Percentiles rank a stretch among this genome's conserved stretches.
Evolutionary conservation across 176 grass and related monocot species (phyloP).

Genomic region (Tillandsia leiboldiana): DNA sequence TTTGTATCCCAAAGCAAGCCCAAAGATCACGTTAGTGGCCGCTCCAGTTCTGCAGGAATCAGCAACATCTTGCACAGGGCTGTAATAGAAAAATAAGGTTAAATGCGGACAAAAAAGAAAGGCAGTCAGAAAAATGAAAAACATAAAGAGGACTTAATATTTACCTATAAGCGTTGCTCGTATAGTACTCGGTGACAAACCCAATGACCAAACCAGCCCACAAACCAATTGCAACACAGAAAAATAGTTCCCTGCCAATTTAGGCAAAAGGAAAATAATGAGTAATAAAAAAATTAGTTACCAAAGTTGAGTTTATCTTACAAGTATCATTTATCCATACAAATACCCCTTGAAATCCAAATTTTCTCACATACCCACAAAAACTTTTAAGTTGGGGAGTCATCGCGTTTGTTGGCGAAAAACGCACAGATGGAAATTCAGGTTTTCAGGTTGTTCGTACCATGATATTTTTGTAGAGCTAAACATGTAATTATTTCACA

Average conservation of each 20-base stretch:
- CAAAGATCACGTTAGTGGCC: no score
- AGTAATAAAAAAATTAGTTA: background rate
- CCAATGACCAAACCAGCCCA: constrained; percentile 86
- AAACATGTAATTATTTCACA: no score
- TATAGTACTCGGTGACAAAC: constrained; percentile 90
- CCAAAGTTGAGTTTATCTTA: background rate
- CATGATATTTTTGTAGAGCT: no score
- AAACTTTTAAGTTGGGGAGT: no score
- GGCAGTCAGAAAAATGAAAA: constrained; percentile 11
- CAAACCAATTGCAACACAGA: constrained; percentile 85
- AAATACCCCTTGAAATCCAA: no score
- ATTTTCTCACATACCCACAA: no score
- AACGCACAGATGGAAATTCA: no score
- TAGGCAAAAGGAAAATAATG: background rate
- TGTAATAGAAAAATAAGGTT: background rate
- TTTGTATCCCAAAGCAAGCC: no score
- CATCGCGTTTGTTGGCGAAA: no score
- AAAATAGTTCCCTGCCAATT: constrained; percentile 62
- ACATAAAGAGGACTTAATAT: background rate
- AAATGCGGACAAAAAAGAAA: background rate
- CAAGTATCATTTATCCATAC: no score
- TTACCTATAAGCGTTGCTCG: constrained; percentile 93
- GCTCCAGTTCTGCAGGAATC: background rate
- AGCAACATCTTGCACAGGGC: background rate
- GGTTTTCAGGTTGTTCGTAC: no score